These are phyloP conservation scores for Mortierella sp. DNA, from an alignment of 371 early-diverging fungal species.

Conservation along the genomic window DNA sequence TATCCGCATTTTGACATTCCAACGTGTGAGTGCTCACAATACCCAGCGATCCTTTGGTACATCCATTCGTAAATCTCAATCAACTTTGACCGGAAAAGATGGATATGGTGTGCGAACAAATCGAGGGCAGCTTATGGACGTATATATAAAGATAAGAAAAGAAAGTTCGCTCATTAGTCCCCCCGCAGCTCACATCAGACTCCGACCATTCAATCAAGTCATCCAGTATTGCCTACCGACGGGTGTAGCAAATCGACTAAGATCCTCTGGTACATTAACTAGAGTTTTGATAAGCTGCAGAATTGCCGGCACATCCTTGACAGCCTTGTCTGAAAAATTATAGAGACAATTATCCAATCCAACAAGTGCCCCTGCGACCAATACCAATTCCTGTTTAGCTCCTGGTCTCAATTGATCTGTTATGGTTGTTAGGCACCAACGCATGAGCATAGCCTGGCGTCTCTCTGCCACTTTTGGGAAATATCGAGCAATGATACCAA, in stretches of 20 bases:
- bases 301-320: constrained; percentile 51
- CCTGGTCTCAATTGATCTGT: constrained; percentile 54
- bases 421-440: constrained; percentile 61
- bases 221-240: constrained; percentile 52
- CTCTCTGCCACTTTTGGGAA: constrained; percentile 49
- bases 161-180: background rate
- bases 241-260: constrained; percentile 61
- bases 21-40: constrained; percentile 65
- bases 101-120: constrained; percentile 66
- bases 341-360: constrained; percentile 60
- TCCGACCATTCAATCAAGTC: background rate
- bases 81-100: constrained; percentile 61
- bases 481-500: constrained; percentile 61
- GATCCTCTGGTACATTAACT: constrained; percentile 62
- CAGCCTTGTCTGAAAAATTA: constrained; percentile 41
- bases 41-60: constrained; percentile 59
- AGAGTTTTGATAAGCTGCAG: constrained; percentile 55
- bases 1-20: constrained; percentile 66
- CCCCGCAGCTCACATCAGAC: too few species aligned
- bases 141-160: background rate
- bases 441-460: constrained; percentile 28
- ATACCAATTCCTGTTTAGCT: constrained; percentile 41
- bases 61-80: constrained; percentile 60
- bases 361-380: constrained; percentile 58
- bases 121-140: constrained; percentile 67